phyloP scores from a whole-genome alignment of 1,284 basidiomycete genomes.

The Trichosporon coremiiforme region DNA sequence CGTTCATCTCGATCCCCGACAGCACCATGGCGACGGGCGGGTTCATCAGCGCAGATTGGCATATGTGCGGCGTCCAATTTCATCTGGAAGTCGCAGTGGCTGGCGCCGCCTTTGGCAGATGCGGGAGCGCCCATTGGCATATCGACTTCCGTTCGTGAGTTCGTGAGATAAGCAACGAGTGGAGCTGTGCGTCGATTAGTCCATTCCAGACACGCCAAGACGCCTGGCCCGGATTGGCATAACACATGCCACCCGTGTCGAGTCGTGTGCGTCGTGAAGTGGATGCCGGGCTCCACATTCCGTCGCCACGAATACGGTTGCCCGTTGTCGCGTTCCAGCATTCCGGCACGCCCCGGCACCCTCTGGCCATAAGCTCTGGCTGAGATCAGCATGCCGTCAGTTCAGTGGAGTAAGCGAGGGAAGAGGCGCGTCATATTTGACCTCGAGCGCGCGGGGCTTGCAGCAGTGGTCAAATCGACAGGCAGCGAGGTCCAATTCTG shows the following conservation, averaged over 20 bases:
- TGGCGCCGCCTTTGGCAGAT: conserved; percentile 4
- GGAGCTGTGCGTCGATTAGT: not conserved
- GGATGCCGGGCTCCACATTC: not conserved
- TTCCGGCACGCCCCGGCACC: not conserved
- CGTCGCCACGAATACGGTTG: not conserved
- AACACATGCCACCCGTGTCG: not conserved
- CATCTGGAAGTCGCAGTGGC: conserved; percentile 10
- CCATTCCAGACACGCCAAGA: not conserved
- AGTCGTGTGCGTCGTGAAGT: not conserved
- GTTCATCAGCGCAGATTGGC: not conserved
- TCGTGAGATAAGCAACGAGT: not conserved
- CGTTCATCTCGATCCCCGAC: not conserved
- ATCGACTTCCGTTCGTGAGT: not conserved
- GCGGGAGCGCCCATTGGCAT: not conserved
- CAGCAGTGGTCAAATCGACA: not conserved
- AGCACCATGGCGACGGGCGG: not conserved
- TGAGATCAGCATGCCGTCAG: conserved; percentile 6
- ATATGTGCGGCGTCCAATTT: not conserved
- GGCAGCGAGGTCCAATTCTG: not conserved
- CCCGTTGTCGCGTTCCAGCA: not conserved
- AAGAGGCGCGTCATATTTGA: no score
- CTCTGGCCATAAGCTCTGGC: not conserved
- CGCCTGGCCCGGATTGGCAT: not conserved
- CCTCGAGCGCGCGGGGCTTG: not conserved
- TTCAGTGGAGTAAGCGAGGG: not conserved